These are phyloP conservation scores for Fragaria iinumae DNA, from an alignment of 306 rosid species.

Conservation along the genomic window DNA sequence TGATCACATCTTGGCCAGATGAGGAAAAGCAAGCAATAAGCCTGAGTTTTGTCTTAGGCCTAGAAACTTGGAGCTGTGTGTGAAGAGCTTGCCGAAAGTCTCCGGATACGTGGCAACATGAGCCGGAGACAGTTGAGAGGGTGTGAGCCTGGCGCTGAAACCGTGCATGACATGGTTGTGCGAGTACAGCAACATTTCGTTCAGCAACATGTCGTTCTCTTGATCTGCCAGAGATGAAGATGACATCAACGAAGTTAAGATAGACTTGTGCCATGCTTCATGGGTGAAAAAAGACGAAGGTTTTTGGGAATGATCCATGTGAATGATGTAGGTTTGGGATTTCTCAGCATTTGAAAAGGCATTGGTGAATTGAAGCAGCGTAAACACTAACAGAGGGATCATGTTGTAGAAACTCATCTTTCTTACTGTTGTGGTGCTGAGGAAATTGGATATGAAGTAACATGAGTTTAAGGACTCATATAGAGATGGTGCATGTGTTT, in stretches of 20 bases:
- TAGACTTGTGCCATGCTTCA: constrained; percentile 28
- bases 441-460: too few species aligned
- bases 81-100: constrained; percentile 6
- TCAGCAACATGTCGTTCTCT: neutral
- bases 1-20: constrained; percentile 10
- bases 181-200: constrained; percentile 11
- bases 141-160: constrained; percentile 20
- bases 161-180: constrained; percentile 27
- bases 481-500: too few species aligned
- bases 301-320: constrained; percentile 11
- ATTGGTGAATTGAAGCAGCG: neutral
- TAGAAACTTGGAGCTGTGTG: constrained; percentile 12
- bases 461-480: neutral
- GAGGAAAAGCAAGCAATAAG: constrained; percentile 30
- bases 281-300: neutral
- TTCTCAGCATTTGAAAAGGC: constrained; percentile 4
- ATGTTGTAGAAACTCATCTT: constrained; percentile 1
- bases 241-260: neutral
- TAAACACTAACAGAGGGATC: neutral
- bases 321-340: constrained; percentile 12
- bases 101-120: constrained; percentile 2
- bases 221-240: neutral
- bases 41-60: neutral
- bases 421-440: neutral
- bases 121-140: neutral